Conservation (phyloP, 2,329 filamentous ascomycete genomes). For the Apiospora aurea region DNA sequence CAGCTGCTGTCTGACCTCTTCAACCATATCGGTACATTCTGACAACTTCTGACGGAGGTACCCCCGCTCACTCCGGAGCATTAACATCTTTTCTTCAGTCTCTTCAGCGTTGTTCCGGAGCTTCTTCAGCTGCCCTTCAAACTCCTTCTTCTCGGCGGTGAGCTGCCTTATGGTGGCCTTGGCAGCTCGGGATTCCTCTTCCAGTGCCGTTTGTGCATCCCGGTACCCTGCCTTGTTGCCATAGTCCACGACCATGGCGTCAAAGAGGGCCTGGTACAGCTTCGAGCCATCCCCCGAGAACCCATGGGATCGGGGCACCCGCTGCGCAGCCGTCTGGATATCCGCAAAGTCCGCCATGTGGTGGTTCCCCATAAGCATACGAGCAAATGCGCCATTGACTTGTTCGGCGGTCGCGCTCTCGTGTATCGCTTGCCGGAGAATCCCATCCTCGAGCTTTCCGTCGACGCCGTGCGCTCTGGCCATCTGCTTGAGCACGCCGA, state of each 20-base stretch:
- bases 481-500: not conserved
- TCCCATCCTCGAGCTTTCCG: not conserved
- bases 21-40: too few relatives aligned
- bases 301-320: not conserved
- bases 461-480: not conserved
- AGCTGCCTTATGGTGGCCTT: not conserved
- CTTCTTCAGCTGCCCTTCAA: not conserved
- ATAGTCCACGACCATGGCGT: not conserved
- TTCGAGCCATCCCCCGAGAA: not conserved
- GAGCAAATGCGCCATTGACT: not conserved
- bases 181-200: not conserved
- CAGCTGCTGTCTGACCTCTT: not conserved
- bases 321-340: not conserved
- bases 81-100: not conserved
- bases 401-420: not conserved
- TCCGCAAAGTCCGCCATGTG: not conserved
- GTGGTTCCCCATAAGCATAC: not conserved
- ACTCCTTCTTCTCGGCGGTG: not conserved
- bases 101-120: not conserved
- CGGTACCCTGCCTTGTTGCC: not conserved
- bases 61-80: not conserved
- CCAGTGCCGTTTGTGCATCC: not conserved
- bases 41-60: not conserved
- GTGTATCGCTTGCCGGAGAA: not conserved
- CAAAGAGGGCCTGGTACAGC: not conserved